Conservation (phyloP, 2,329 filamentous ascomycete species). For the Hypomyces perniciosus region DNA sequence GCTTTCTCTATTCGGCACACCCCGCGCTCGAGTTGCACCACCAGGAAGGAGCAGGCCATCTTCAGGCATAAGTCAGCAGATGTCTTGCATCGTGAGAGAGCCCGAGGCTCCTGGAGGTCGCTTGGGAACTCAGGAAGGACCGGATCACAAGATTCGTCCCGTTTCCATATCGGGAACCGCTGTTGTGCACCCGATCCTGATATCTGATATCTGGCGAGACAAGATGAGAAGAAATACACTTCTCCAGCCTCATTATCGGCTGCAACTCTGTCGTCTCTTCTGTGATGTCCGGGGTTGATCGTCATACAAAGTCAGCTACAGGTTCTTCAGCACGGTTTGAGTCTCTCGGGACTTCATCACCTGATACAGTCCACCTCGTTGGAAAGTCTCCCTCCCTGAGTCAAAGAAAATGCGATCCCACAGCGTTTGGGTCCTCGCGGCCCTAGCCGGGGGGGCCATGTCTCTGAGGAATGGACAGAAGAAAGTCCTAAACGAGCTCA, state of each 20-base stretch:
- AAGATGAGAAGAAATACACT: not conserved
- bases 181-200: too few relatives aligned
- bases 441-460: not conserved
- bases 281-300: too few relatives aligned
- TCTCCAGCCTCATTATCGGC: too few relatives aligned
- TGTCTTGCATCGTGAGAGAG: not conserved
- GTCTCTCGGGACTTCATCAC: too few relatives aligned
- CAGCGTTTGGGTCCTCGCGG: slow-evolving; percentile 1
- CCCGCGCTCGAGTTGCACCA: not conserved
- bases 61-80: not conserved
- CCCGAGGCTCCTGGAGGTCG: not conserved
- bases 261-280: too few relatives aligned
- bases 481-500: not conserved
- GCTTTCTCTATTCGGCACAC: not conserved
- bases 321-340: too few relatives aligned
- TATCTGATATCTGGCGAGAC: not conserved
- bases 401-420: slow-evolving; percentile 2
- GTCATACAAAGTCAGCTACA: too few relatives aligned
- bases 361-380: too few relatives aligned
- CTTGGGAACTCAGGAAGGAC: slow-evolving; percentile 4
- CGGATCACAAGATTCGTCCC: not conserved
- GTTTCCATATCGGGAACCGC: not conserved
- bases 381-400: not conserved
- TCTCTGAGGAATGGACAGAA: not conserved
- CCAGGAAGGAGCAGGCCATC: slow-evolving; percentile 2